Percentiles rank a stretch among this genome's conserved stretches.
phyloP scores from a whole-genome alignment of 1,139 yeast species.

The Blastobotrys petasosporus region DNA sequence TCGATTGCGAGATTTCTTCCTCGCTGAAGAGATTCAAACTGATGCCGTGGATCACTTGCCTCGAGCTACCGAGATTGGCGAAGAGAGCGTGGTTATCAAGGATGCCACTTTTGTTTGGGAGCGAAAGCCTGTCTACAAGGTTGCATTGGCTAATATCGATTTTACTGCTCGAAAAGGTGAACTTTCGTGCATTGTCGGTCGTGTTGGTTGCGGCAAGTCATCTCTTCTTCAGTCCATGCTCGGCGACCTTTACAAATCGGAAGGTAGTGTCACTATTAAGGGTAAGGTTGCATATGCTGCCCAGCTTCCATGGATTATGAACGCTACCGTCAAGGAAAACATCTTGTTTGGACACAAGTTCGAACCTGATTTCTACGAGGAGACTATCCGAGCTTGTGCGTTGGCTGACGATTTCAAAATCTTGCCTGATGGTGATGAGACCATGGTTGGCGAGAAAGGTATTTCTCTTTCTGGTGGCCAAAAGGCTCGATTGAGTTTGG shows the following conservation, averaged over 20 bases:
- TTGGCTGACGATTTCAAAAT: slow-evolving; percentile 70
- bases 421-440: slow-evolving; percentile 81
- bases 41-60: slow-evolving; percentile 67
- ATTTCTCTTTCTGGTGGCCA: slow-evolving; percentile 96
- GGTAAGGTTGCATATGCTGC: slow-evolving; percentile 90
- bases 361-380: slow-evolving; percentile 73
- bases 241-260: slow-evolving; percentile 78
- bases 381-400: slow-evolving; percentile 85
- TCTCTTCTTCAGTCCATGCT: slow-evolving; percentile 76
- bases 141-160: slow-evolving; percentile 68
- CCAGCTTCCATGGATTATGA: slow-evolving; percentile 95
- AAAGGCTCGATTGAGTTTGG: slow-evolving; percentile 87
- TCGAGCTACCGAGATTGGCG: slow-evolving; percentile 51
- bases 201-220: slow-evolving; percentile 90
- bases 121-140: slow-evolving; percentile 66
- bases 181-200: slow-evolving; percentile 82
- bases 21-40: slow-evolving; percentile 71
- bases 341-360: slow-evolving; percentile 82
- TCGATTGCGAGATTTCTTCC: slow-evolving; percentile 69
- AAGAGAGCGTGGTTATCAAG: slow-evolving; percentile 59
- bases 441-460: slow-evolving; percentile 96
- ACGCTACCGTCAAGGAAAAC: slow-evolving; percentile 85
- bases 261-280: slow-evolving; percentile 65
- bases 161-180: slow-evolving; percentile 72
- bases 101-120: slow-evolving; percentile 89